phyloP scores from a whole-genome alignment of 1,139 yeast genomes.

The Debaryomycetaceae sp. region DNA sequence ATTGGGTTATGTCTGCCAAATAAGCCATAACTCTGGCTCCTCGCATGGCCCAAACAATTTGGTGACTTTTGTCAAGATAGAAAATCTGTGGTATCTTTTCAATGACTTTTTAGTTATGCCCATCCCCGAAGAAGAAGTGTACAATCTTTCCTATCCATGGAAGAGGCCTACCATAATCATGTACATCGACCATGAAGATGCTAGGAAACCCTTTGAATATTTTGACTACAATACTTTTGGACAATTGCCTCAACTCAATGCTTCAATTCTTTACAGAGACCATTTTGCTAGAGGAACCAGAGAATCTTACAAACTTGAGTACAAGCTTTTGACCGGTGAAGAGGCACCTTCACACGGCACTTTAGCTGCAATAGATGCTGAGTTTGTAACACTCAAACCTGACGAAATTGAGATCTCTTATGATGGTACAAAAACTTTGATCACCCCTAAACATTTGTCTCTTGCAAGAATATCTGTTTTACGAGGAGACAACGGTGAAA shows the following conservation, averaged over 20 bases:
- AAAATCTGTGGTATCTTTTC: constrained; percentile 73
- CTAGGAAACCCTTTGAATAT: constrained; percentile 18
- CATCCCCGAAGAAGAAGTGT: constrained; percentile 68
- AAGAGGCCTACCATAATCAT: constrained; percentile 76
- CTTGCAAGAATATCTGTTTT: constrained; percentile 88
- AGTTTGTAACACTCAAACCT: constrained; percentile 79
- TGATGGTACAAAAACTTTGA: constrained; percentile 64
- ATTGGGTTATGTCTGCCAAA: constrained; percentile 67
- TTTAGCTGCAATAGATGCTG: constrained; percentile 92
- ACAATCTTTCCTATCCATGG: constrained; percentile 72
- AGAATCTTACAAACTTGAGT: constrained; percentile 57
- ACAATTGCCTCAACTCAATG: constrained; percentile 42
- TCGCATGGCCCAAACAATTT: constrained; percentile 51
- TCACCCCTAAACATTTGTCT: constrained; percentile 73
- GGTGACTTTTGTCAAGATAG: constrained; percentile 56
- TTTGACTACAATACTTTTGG: constrained; percentile 19
- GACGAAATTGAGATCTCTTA: constrained; percentile 74
- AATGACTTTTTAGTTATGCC: constrained; percentile 90
- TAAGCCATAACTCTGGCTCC: constrained; percentile 52
- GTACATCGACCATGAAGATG: constrained; percentile 46
- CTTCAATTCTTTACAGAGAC: constrained; percentile 67
- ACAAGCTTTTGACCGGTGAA: constrained; percentile 56
- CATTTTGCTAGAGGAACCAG: constrained; percentile 72
- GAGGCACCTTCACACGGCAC: constrained; percentile 77
- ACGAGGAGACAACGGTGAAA: constrained; percentile 66